A percentile compares a stretch with the other conserved stretches of the same genome.
Evolutionary conservation across 1,284 basidiomycete genomes (phyloP).

Genomic region (Pseudozyma pruni): DNA sequence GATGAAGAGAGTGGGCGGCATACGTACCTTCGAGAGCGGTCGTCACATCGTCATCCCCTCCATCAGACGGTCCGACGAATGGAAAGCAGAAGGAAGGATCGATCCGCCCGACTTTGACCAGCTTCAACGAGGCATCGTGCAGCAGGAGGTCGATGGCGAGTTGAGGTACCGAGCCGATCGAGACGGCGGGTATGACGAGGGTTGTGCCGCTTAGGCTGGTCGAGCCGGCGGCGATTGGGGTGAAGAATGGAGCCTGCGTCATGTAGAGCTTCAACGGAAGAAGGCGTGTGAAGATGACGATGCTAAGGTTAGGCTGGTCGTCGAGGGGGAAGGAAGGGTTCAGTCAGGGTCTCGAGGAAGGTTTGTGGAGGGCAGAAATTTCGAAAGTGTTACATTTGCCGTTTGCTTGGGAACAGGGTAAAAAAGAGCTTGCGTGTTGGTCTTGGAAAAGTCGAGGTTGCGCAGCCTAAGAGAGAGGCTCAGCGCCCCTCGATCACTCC

Average conservation of each 20-base stretch:
- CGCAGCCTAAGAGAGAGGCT: not conserved
- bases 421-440: constrained; percentile 10
- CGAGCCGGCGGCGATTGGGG: not conserved
- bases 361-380: constrained; percentile 19
- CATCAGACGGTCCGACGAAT: constrained; percentile 53
- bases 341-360: not conserved
- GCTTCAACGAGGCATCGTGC: constrained; percentile 24
- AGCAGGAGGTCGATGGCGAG: constrained; percentile 60
- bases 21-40: constrained; percentile 34
- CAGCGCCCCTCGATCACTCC: constrained; percentile 56
- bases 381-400: constrained; percentile 11
- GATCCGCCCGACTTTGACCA: constrained; percentile 44
- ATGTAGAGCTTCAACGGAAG: no score
- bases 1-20: not conserved
- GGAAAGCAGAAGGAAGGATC: constrained; percentile 54
- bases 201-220: constrained; percentile 32
- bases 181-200: constrained; percentile 55
- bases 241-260: constrained; percentile 28
- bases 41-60: constrained; percentile 8
- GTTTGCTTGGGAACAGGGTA: not conserved
- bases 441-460: constrained; percentile 2
- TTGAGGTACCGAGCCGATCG: constrained; percentile 60
- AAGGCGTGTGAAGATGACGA: no score
- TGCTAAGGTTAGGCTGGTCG: constrained; percentile 12
- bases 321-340: not conserved